phyloP scores from a whole-genome alignment of 495 filamentous ascomycete genomes.

The Aspergillus ellipticus region DNA sequence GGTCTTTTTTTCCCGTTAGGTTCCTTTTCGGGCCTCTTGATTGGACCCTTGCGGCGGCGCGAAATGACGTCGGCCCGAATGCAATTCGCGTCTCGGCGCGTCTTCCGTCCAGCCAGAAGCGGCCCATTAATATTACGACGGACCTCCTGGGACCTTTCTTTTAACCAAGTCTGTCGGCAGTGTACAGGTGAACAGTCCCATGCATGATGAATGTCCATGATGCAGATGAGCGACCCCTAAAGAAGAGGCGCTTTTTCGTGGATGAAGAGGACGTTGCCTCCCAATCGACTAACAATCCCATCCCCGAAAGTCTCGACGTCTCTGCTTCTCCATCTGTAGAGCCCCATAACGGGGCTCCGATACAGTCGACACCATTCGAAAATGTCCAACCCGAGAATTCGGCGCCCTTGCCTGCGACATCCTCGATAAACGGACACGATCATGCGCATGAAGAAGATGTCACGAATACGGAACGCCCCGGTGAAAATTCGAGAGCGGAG shows the following conservation, averaged over 20 bases:
- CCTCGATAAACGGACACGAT: background rate
- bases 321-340: conserved; percentile 12
- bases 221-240: conserved; percentile 60
- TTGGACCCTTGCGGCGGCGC: conserved; percentile 1
- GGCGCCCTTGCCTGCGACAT: background rate
- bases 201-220: conserved; percentile 52
- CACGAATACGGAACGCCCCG: background rate
- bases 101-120: conserved; percentile 24
- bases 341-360: background rate
- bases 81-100: conserved; percentile 37
- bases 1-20: too few species aligned
- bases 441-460: background rate
- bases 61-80: conserved; percentile 35
- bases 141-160: background rate
- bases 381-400: background rate
- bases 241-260: conserved; percentile 79
- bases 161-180: background rate
- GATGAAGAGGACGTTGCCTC: conserved; percentile 40
- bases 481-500: background rate
- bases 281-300: conserved; percentile 1
- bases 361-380: background rate
- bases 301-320: conserved; percentile 19
- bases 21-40: too few species aligned
- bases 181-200: background rate
- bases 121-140: background rate